Conservation (phyloP, 495 filamentous ascomycete species). For the Penicillium roqueforti region DNA sequence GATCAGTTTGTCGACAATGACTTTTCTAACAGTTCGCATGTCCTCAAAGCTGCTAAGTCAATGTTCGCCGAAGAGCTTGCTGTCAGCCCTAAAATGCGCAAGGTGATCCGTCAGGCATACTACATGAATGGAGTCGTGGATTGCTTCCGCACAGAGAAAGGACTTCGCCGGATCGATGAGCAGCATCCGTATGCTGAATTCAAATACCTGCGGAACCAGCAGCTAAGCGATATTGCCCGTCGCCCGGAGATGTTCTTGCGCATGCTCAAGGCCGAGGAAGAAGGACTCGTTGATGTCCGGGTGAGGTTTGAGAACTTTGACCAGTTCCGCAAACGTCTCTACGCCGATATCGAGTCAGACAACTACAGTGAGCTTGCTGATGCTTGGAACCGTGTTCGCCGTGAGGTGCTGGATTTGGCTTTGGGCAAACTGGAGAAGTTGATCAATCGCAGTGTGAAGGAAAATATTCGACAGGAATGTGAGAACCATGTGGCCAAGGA, state of each 20-base stretch:
- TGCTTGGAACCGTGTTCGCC: constrained; percentile 84
- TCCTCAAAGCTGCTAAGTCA: constrained; percentile 70
- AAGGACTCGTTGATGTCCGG: constrained; percentile 81
- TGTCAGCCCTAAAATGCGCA: constrained; percentile 84
- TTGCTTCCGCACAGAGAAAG: constrained; percentile 88
- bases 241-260: constrained; percentile 84
- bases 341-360: constrained; percentile 81
- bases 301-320: constrained; percentile 70
- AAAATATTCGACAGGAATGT: constrained; percentile 83
- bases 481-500: constrained; percentile 80
- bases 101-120: constrained; percentile 73
- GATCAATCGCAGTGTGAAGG: constrained; percentile 86
- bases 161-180: constrained; percentile 89
- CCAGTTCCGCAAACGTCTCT: constrained; percentile 67
- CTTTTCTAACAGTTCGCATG: constrained; percentile 70
- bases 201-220: constrained; percentile 90
- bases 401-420: constrained; percentile 77
- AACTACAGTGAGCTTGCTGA: constrained; percentile 94
- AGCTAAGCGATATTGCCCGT: constrained; percentile 70
- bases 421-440: constrained; percentile 75
- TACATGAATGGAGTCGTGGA: constrained; percentile 79
- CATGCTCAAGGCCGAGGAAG: constrained; percentile 95
- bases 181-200: constrained; percentile 96
- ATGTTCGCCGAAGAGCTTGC: constrained; percentile 91
- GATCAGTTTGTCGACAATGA: constrained; percentile 68